Evolutionary conservation across 495 filamentous ascomycete species (phyloP).

Genomic region (Xylaria flabelliformis): DNA sequence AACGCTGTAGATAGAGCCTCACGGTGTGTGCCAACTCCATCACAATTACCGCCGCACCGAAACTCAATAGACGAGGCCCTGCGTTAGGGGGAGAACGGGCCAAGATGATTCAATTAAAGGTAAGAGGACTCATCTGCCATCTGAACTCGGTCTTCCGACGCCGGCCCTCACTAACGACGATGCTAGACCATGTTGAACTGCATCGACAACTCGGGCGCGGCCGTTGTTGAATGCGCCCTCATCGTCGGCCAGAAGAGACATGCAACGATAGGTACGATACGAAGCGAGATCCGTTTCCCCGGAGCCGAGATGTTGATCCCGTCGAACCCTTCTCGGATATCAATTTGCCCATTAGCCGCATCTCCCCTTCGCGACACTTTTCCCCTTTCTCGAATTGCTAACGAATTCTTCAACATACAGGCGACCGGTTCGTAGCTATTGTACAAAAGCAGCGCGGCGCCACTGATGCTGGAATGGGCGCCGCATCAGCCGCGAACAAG

Average conservation of each 20-base stretch:
- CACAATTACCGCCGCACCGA: slow-evolving; percentile 19
- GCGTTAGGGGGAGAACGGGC: slow-evolving; percentile 38
- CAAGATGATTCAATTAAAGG: slow-evolving; percentile 99
- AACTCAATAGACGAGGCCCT: slow-evolving; percentile 29
- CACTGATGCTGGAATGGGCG: slow-evolving; percentile 58
- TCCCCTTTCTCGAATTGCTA: not conserved
- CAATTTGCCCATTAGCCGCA: not conserved
- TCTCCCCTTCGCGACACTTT: not conserved
- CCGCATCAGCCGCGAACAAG: slow-evolving; percentile 77
- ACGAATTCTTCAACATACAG: slow-evolving; percentile 51
- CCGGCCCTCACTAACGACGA: not conserved
- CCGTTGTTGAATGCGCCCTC: slow-evolving; percentile 94
- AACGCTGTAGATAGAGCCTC: not conserved
- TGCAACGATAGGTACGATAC: slow-evolving; percentile 82
- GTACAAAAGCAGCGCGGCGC: slow-evolving; percentile 89
- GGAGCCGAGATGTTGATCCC: not conserved
- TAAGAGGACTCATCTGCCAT: slow-evolving; percentile 39
- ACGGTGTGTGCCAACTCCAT: not conserved
- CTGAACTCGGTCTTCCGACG: not conserved
- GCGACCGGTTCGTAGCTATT: slow-evolving; percentile 96
- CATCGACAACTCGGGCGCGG: slow-evolving; percentile 99
- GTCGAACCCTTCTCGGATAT: not conserved
- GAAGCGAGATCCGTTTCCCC: not conserved
- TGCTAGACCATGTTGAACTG: slow-evolving; percentile 95
- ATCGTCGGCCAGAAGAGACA: slow-evolving; percentile 88